phyloP scores from a whole-genome alignment of 768 basidiomycete species.

The Podaxis sp. region DNA sequence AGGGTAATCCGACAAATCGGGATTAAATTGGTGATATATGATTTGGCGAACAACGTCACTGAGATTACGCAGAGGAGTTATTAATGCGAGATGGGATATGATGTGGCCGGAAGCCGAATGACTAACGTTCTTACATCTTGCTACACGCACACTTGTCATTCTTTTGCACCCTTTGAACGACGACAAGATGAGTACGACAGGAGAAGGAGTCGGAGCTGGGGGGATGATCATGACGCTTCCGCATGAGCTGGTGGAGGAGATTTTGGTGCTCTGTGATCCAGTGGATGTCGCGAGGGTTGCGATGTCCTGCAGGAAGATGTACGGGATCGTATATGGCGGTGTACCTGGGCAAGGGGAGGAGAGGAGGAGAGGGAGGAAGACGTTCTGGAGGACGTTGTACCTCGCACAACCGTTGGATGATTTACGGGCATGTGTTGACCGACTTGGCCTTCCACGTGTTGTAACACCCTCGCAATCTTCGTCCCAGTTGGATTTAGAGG shows the following conservation, averaged over 20 bases:
- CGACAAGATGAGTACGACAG: neutral
- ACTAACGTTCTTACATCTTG: too few relatives aligned
- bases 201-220: neutral
- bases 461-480: neutral
- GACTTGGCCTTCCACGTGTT: neutral
- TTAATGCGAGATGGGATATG: too few relatives aligned
- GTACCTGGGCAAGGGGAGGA: neutral
- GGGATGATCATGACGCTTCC: conserved; percentile 41
- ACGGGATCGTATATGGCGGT: conserved; percentile 1
- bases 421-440: conserved; percentile 47
- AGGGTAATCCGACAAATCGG: too few relatives aligned
- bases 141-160: too few relatives aligned
- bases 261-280: conserved; percentile 60
- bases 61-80: too few relatives aligned
- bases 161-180: neutral
- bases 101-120: too few relatives aligned
- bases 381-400: conserved; percentile 68
- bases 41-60: too few relatives aligned
- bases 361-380: conserved; percentile 19
- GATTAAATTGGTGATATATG: too few relatives aligned
- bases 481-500: conserved; percentile 27
- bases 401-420: conserved; percentile 66
- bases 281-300: conserved; percentile 54
- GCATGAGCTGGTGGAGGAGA: conserved; percentile 57
- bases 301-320: conserved; percentile 44